phyloP scores from a whole-genome alignment of 108 stramenopile genomes.

The Pinguiococcus pyrenoidosus region DNA sequence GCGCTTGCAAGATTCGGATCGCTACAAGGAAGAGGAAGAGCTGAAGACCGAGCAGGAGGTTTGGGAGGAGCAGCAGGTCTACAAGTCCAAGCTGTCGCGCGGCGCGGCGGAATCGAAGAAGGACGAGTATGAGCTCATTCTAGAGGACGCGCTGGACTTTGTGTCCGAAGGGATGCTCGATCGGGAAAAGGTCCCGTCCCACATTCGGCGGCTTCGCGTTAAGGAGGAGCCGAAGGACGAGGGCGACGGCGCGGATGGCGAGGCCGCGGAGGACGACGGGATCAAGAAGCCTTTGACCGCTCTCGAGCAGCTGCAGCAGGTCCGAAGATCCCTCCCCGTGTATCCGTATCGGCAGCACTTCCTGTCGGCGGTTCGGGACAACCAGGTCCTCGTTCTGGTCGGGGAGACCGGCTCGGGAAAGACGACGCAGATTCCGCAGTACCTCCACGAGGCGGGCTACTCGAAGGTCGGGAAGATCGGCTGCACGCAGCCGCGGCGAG shows the following conservation, averaged over 20 bases:
- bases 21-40: constrained; percentile 74
- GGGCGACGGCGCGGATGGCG: constrained; percentile 4
- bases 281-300: constrained; percentile 40
- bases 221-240: background rate
- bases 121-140: constrained; percentile 79
- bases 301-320: constrained; percentile 74
- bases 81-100: constrained; percentile 50
- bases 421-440: constrained; percentile 93
- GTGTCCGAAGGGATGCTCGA: constrained; percentile 66
- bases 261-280: background rate
- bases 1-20: too few species aligned
- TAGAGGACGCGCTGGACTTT: constrained; percentile 91
- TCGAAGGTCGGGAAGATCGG: constrained; percentile 88
- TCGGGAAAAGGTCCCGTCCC: too few species aligned
- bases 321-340: constrained; percentile 80
- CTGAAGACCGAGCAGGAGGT: constrained; percentile 88
- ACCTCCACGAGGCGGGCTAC: constrained; percentile 69
- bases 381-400: constrained; percentile 76
- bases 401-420: constrained; percentile 63
- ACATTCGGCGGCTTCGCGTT: too few species aligned
- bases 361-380: constrained; percentile 50
- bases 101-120: constrained; percentile 19
- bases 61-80: constrained; percentile 83
- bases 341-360: constrained; percentile 84
- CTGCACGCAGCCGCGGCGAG: constrained; percentile 92